A percentile compares a stretch with the other conserved stretches of the same genome.
Evolutionary conservation across 2,329 filamentous ascomycete species (phyloP).

Genomic region (Phoma herbarum): DNA sequence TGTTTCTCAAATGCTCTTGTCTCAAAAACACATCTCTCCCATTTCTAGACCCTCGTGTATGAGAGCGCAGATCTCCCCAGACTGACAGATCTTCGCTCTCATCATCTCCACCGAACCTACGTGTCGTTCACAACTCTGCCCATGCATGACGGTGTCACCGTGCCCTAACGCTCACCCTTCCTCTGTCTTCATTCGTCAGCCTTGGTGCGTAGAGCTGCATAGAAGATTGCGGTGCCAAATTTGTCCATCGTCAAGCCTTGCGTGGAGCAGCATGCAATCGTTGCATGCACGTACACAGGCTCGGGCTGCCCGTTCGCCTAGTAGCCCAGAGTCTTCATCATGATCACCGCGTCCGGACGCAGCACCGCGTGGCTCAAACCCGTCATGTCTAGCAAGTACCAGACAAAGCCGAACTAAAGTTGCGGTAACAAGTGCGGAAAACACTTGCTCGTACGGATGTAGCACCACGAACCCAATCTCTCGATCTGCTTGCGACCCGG

Average conservation of each 20-base stretch:
- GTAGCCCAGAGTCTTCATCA: slow-evolving; percentile 9
- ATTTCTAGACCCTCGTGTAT: neutral
- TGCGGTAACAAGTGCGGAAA: slow-evolving; percentile 5
- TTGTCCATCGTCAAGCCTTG: slow-evolving; percentile 11
- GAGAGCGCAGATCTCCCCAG: too few species aligned
- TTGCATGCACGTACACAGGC: slow-evolving; percentile 5
- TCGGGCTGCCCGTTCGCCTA: slow-evolving; percentile 19
- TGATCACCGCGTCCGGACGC: slow-evolving; percentile 11
- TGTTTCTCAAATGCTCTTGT: neutral
- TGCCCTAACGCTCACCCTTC: slow-evolving; percentile 16
- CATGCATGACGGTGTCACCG: slow-evolving; percentile 28
- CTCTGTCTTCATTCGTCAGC: slow-evolving; percentile 21
- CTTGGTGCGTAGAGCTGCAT: slow-evolving; percentile 25
- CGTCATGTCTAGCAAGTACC: neutral
- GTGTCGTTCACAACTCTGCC: slow-evolving; percentile 21
- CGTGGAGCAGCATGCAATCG: slow-evolving; percentile 12
- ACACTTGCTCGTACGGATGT: neutral
- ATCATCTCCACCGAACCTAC: slow-evolving; percentile 20
- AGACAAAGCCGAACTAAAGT: neutral
- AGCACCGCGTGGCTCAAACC: slow-evolving; percentile 7
- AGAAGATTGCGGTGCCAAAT: slow-evolving; percentile 17
- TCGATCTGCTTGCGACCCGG: neutral
- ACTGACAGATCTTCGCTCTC: slow-evolving; percentile 9
- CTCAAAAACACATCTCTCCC: neutral
- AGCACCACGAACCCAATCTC: slow-evolving; percentile 4